Conservation (phyloP, 257 asterid genomes). For the Capsicum baccatum region DNA sequence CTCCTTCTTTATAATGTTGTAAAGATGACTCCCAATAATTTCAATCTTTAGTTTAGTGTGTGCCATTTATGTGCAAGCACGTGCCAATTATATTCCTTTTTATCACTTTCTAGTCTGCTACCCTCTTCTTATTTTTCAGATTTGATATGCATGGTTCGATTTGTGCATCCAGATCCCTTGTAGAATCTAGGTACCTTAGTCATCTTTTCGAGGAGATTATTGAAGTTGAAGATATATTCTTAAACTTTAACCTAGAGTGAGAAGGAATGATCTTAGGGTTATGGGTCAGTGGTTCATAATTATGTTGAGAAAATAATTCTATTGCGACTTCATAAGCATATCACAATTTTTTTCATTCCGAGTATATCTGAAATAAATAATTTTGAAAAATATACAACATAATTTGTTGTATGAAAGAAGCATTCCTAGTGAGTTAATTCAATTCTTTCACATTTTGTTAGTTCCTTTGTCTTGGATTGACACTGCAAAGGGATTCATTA, state of each 20-base stretch:
- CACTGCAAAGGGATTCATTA: no score
- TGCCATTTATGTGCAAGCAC: slow-evolving; percentile 8
- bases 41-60: background rate
- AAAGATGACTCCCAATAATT: background rate
- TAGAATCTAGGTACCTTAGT: background rate
- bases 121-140: background rate
- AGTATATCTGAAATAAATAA: background rate
- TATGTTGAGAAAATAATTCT: slow-evolving; percentile 13
- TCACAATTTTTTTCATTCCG: background rate
- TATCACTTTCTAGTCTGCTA: slow-evolving; percentile 14
- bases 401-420: background rate
- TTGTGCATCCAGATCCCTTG: background rate
- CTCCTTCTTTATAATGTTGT: background rate
- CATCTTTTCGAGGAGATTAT: background rate
- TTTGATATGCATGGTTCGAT: background rate
- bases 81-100: background rate
- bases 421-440: background rate
- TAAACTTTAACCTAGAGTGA: background rate
- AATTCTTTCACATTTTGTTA: background rate
- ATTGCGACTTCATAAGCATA: background rate
- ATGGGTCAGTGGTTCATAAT: background rate
- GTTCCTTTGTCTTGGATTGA: background rate
- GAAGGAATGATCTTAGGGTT: background rate
- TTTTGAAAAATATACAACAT: background rate
- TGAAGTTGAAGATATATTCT: slow-evolving; percentile 10